phyloP scores from a whole-genome alignment of 2,329 filamentous ascomycete species.

The Pseudogymnoascus sp. region DNA sequence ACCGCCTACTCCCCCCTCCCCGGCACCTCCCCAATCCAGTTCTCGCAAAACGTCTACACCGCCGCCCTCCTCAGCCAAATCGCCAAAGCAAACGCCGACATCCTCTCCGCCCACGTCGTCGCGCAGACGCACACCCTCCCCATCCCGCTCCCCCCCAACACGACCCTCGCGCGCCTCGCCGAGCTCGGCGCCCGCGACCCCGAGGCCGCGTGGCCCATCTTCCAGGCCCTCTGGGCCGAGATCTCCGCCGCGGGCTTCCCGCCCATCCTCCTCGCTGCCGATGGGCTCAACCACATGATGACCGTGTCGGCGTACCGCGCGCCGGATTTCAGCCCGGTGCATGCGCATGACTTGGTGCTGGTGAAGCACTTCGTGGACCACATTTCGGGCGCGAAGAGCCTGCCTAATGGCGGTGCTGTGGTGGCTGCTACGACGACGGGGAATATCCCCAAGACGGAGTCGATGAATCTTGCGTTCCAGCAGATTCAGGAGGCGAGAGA shows the following conservation, averaged over 20 bases:
- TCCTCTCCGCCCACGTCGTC: constrained; percentile 49
- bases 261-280: constrained; percentile 64
- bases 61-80: constrained; percentile 67
- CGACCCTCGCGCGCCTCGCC: constrained; percentile 59
- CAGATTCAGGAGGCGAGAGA: constrained; percentile 42
- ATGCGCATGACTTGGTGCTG: constrained; percentile 76
- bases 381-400: constrained; percentile 49
- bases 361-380: constrained; percentile 67
- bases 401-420: constrained; percentile 70
- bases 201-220: constrained; percentile 71
- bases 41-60: constrained; percentile 71
- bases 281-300: constrained; percentile 79
- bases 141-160: constrained; percentile 47
- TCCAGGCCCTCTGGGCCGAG: constrained; percentile 74
- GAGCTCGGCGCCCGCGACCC: constrained; percentile 63
- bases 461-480: constrained; percentile 59
- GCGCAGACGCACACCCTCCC: constrained; percentile 49
- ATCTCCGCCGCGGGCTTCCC: constrained; percentile 46
- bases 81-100: constrained; percentile 57
- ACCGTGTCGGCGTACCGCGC: constrained; percentile 65
- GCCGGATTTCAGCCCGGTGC: constrained; percentile 63
- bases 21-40: constrained; percentile 49
- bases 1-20: constrained; percentile 71
- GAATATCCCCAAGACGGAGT: constrained; percentile 57
- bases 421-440: constrained; percentile 66